Evolutionary conservation across 257 asterid genomes (phyloP), one percentile per base, ranked within the genome.

Genomic region (Fraxinus cuspidata): DNA sequence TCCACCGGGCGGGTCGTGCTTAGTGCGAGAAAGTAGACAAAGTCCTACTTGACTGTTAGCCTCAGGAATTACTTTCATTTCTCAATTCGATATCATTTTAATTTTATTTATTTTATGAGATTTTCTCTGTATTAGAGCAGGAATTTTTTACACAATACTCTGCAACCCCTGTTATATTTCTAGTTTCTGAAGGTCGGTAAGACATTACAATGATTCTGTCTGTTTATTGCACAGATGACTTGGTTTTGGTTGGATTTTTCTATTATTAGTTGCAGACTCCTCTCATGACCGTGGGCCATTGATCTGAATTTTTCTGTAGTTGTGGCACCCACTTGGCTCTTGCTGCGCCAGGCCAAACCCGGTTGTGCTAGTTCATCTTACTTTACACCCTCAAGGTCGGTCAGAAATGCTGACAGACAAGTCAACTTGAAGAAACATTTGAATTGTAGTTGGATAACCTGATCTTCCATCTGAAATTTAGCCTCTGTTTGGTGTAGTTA

Each of bases 1-100:
- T 95, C 29, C 93, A 87, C 89, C 86, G 91, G 71, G 97, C 98
- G 6, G 80, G 80, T 69, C 92, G 96, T 0, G 60, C 84, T 34
- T 92, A 84, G 67, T 10, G 31, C 7, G 15, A 21, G 28, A 7
- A 23, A n/a, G 28, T 8, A 21, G 65, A 21, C 49, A 10, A 1
- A 42, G 18, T 10, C 15, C 49, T 42, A 42, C 16, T 42, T 1
- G 12, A 42, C 16, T 42, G 49, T 42, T 42, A 1, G 56, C 49
- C 49, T 10, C 16, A 12, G 49, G 42, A 37, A 37, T 49, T 16
- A 16, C 23, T 49, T 49, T 7, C 18, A 16, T 49, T 49, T 16
- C 4, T 49, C 7, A 1, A 49, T 49, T 49, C 5, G 7, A 16
- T 49, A 3, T 49, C 21, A 49, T 49, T 49, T 49, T 32, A 3